Base-by-base conservation (phyloP, 1,284 basidiomycete species). In the Rhodotorula sp. region DNA sequence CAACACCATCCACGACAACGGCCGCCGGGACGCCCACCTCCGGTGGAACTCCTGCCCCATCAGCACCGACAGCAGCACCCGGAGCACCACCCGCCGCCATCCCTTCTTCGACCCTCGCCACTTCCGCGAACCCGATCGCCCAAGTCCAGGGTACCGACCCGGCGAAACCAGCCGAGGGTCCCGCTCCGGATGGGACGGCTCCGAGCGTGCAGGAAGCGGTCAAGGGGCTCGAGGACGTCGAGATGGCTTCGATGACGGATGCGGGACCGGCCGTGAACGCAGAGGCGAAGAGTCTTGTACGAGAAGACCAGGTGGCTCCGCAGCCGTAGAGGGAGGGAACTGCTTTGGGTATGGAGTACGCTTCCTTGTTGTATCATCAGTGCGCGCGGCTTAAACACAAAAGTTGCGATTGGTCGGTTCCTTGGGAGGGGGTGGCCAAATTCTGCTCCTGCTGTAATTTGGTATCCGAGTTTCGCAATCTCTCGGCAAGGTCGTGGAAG, bases 231-330 rank as follows among this genome's bases (percentile, higher is more conserved):
- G 34, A 64, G 39, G 51, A 46, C 14, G 68, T 69, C 3, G 51
- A 51, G 10, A 51, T 26, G 39, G 52, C 62, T 0, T 64, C 29
- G 2, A 39, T 34, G 31, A 26, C 68, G 1, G 74, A 62, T 18
- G 65, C 49, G 48, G 64, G 65, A 46, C 65, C 60, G 18, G 56
- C 23, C 39, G 62, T 71, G 5, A 60, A 49, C 21, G 67, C 58
- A 26, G 65, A 71, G 18, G 69, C 68, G 43, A 52, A 62, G 64
- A 72, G 70, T 29, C 12, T 60, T 16, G 67, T 59, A 31, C 29
- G 49, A 23, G 63, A 64, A 43, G 63, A 64, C 10, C 63, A 64
- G 29, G 26, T n/a, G 3, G 58, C 39, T 8, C 43, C 43, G 12
- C 58, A 60, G 31, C 39, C 63, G 26, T 63, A 68, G 39, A 34